These are phyloP conservation scores for Suaeda aralocaspica DNA, from an alignment of 148 eudicot genomes.

Conservation along the genomic window DNA sequence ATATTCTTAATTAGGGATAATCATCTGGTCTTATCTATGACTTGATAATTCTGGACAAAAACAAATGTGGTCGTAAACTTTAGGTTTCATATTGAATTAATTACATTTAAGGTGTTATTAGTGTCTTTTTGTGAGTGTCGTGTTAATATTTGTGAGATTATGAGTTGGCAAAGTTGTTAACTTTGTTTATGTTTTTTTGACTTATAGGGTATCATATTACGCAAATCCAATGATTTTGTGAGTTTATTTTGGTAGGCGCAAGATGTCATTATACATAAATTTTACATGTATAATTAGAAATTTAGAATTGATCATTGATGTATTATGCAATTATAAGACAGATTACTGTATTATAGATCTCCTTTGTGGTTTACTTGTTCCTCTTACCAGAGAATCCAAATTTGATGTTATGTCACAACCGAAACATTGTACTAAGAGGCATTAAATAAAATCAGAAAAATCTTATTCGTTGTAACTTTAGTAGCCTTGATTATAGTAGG, in stretches of 20 bases:
- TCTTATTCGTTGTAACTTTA: background rate
- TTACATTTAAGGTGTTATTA: background rate
- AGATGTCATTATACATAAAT: too few species aligned
- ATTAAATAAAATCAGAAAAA: background rate
- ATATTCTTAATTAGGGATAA: constrained; percentile 6
- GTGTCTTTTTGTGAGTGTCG: constrained; percentile 5
- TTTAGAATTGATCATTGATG: background rate
- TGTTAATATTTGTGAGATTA: constrained; percentile 14
- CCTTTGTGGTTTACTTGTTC: too few species aligned
- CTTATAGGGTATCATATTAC: background rate
- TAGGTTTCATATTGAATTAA: background rate
- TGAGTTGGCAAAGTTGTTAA: constrained; percentile 13
- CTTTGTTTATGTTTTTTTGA: background rate
- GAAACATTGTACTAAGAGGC: background rate
- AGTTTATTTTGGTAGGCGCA: background rate
- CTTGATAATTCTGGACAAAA: constrained; percentile 17
- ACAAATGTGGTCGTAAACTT: constrained; percentile 7
- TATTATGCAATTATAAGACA: too few species aligned
- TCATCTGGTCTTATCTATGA: constrained; percentile 2
- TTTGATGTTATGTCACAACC: constrained; percentile 15
- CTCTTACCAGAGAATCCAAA: too few species aligned
- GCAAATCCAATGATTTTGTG: background rate
- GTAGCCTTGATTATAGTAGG: constrained; percentile 1
- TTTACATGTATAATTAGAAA: background rate
- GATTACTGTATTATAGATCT: too few species aligned